A percentile compares a stretch with the other conserved stretches of the same genome.
These are phyloP conservation scores for Nannizzia gypsea DNA, from an alignment of 2,329 filamentous ascomycete species.

Conservation along the genomic window DNA sequence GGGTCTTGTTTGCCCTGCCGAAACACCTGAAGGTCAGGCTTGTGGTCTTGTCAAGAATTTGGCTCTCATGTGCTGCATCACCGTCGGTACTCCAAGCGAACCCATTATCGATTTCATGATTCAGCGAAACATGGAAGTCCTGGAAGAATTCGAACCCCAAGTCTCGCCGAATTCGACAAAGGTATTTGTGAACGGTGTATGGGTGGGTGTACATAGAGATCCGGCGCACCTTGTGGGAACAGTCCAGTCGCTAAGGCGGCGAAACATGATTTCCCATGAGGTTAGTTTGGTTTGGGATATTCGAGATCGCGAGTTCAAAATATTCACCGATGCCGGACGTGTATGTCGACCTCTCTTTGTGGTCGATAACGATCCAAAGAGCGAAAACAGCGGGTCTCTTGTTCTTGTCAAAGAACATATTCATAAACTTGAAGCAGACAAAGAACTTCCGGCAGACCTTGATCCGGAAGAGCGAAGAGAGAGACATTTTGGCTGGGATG, in stretches of 20 bases:
- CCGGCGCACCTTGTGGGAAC: slow-evolving; percentile 72
- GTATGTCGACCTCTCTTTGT: slow-evolving; percentile 91
- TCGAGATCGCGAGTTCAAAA: slow-evolving; percentile 93
- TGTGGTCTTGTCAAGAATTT: slow-evolving; percentile 97
- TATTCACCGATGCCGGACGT: slow-evolving; percentile 92
- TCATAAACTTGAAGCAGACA: slow-evolving; percentile 60
- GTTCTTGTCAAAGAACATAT: slow-evolving; percentile 79
- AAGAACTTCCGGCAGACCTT: slow-evolving; percentile 50
- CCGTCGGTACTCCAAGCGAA: slow-evolving; percentile 80
- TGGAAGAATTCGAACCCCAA: slow-evolving; percentile 85
- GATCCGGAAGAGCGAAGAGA: slow-evolving; percentile 47
- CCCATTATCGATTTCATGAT: slow-evolving; percentile 94
- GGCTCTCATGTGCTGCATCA: slow-evolving; percentile 96
- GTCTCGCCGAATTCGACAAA: slow-evolving; percentile 88
- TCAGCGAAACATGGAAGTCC: slow-evolving; percentile 84
- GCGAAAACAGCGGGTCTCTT: slow-evolving; percentile 62
- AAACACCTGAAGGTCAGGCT: slow-evolving; percentile 95
- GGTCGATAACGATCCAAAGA: slow-evolving; percentile 71
- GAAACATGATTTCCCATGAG: slow-evolving; percentile 76
- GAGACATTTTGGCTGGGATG: slow-evolving; percentile 73
- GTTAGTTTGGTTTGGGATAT: slow-evolving; percentile 94
- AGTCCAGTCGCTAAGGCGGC: slow-evolving; percentile 65
- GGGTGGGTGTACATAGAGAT: slow-evolving; percentile 91
- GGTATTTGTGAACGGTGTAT: slow-evolving; percentile 94
- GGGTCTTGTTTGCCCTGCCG: slow-evolving; percentile 92